These are phyloP conservation scores for Camillea tinctor DNA, from an alignment of 2,329 filamentous ascomycete species.

Conservation along the genomic window DNA sequence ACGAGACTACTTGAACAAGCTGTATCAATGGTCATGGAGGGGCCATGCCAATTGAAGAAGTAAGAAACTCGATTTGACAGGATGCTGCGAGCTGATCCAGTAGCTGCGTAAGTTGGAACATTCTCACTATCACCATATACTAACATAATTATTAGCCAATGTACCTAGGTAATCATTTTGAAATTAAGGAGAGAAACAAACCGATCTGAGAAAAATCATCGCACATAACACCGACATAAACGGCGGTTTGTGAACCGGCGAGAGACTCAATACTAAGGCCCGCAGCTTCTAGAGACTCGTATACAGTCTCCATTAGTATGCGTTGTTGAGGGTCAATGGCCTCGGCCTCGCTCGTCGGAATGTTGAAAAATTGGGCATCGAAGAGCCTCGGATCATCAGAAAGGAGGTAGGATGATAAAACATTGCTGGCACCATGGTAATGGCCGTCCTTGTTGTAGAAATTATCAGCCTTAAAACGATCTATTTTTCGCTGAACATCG, in stretches of 20 bases:
- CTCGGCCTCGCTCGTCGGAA: conserved; percentile 6
- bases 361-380: conserved; percentile 11
- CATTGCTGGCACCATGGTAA: conserved; percentile 14
- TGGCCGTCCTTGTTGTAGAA: conserved; percentile 8
- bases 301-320: conserved; percentile 11
- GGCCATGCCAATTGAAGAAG: conserved; percentile 8
- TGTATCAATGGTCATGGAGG: conserved; percentile 11
- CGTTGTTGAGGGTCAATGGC: conserved; percentile 16
- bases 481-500: neutral
- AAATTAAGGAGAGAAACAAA: neutral
- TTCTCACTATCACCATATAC: conserved; percentile 2
- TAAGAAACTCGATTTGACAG: conserved; percentile 11
- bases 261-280: conserved; percentile 4
- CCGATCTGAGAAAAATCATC: conserved; percentile 2
- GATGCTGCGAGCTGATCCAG: conserved; percentile 4
- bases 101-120: conserved; percentile 6
- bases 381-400: conserved; percentile 4
- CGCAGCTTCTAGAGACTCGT: conserved; percentile 5
- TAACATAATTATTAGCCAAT: neutral
- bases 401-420: conserved; percentile 8
- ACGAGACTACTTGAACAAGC: conserved; percentile 7
- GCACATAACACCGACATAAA: conserved; percentile 13
- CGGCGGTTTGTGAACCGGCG: conserved; percentile 3
- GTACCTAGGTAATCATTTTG: too few relatives aligned
- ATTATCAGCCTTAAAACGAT: conserved; percentile 5